Evolutionary conservation across 225 moss, liverwort and hornwort genomes (phyloP).

Genomic region (Ulota crispa): DNA sequence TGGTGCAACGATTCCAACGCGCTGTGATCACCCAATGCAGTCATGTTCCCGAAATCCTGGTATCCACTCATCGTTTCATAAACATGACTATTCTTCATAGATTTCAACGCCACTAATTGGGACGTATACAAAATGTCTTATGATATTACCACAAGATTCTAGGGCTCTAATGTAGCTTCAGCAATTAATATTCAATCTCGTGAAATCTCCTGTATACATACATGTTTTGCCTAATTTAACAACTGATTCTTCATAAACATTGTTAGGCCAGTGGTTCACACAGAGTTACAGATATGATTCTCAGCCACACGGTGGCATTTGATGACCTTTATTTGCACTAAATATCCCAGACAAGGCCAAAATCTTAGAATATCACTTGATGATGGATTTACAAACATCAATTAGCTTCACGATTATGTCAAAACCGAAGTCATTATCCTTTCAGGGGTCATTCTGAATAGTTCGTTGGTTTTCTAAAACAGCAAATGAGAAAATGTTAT

Average conservation of each 20-base stretch:
- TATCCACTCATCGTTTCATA: not conserved
- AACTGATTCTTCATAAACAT: not conserved
- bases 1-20: conserved; percentile 44
- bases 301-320: not conserved
- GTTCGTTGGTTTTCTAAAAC: not conserved
- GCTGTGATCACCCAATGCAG: conserved; percentile 26
- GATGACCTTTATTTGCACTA: not conserved
- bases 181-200: not conserved
- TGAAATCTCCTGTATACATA: not conserved
- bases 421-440: not conserved
- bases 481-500: not conserved
- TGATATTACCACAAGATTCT: no score
- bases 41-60: not conserved
- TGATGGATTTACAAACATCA: not conserved
- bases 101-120: not conserved
- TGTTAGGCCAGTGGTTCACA: not conserved
- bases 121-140: not conserved
- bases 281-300: no score
- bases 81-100: no score
- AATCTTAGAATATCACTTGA: not conserved
- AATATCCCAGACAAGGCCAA: no score
- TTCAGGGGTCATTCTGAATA: not conserved
- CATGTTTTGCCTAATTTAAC: not conserved
- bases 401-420: not conserved
- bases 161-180: not conserved